A percentile compares a stretch with the other conserved stretches of the same genome.
These are phyloP conservation scores for Populus ilicifolia DNA, from an alignment of 345 rosid species.

Conservation along the genomic window DNA sequence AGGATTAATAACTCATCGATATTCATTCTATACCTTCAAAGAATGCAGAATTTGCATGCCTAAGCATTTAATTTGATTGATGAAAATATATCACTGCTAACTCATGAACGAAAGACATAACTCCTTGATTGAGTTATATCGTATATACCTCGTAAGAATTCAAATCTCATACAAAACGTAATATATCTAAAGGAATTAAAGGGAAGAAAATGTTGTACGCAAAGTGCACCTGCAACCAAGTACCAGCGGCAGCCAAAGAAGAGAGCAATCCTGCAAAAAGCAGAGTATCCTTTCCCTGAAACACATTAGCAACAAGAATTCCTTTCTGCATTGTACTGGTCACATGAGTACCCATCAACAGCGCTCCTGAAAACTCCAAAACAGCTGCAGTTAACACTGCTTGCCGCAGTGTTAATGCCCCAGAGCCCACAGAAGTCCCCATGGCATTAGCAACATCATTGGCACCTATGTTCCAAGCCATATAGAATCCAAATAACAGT, in stretches of 20 bases:
- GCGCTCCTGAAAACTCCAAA: conserved; percentile 92
- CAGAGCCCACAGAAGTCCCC: conserved; percentile 97
- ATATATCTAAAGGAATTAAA: not conserved
- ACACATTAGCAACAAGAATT: conserved; percentile 76
- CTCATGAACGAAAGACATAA: too few species aligned
- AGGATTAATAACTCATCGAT: not conserved
- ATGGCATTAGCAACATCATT: conserved; percentile 98
- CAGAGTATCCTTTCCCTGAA: conserved; percentile 79
- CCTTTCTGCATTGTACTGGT: conserved; percentile 99
- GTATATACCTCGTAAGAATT: not conserved
- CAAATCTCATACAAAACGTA: not conserved
- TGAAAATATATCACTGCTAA: not conserved
- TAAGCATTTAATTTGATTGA: not conserved
- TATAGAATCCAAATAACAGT: conserved; percentile 80
- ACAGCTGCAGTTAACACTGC: conserved; percentile 86
- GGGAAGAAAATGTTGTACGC: not conserved
- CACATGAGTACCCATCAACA: conserved; percentile 97
- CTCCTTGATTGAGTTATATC: not conserved
- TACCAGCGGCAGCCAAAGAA: conserved; percentile 88
- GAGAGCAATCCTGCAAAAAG: conserved; percentile 84
- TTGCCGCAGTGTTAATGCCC: conserved; percentile 74
- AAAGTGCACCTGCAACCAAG: conserved; percentile 88
- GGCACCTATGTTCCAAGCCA: conserved; percentile 99
- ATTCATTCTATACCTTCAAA: not conserved
- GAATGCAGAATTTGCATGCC: not conserved